phyloP scores from a whole-genome alignment of 805 yeast species.

The Nakazawaea molendinolei region DNA sequence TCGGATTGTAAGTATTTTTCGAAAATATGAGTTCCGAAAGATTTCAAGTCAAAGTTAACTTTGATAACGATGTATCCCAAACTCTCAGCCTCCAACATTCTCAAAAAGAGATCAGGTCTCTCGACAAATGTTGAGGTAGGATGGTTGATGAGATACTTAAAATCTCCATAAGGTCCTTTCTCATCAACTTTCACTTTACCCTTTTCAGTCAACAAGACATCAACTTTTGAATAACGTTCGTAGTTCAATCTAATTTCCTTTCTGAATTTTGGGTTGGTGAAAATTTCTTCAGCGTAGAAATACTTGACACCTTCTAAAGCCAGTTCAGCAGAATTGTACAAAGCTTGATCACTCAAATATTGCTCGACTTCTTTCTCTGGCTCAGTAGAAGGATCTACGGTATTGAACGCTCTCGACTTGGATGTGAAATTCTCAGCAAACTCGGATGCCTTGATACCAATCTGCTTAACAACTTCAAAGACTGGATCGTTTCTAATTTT shows the following conservation, averaged over 20 bases:
- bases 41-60: conserved; percentile 35
- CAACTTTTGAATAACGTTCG: conserved; percentile 58
- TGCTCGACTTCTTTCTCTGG: conserved; percentile 56
- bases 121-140: conserved; percentile 65
- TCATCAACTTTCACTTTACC: conserved; percentile 73
- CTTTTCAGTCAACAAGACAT: conserved; percentile 76
- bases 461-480: conserved; percentile 57
- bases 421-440: conserved; percentile 75
- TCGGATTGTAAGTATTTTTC: conserved; percentile 62
- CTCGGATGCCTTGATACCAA: conserved; percentile 74
- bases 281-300: conserved; percentile 72
- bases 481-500: conserved; percentile 59
- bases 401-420: conserved; percentile 61
- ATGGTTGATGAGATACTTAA: conserved; percentile 85
- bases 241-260: conserved; percentile 59
- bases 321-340: conserved; percentile 49
- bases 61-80: conserved; percentile 65
- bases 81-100: conserved; percentile 89
- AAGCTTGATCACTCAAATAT: conserved; percentile 27
- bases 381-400: conserved; percentile 56
- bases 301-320: conserved; percentile 71
- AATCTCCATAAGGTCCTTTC: conserved; percentile 76
- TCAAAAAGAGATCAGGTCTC: conserved; percentile 74
- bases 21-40: conserved; percentile 40
- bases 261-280: conserved; percentile 75